Evolutionary conservation across 257 asterid genomes (phyloP), one percentile per base, ranked within the genome.

Genomic region (Solanum chiquidenum): DNA sequence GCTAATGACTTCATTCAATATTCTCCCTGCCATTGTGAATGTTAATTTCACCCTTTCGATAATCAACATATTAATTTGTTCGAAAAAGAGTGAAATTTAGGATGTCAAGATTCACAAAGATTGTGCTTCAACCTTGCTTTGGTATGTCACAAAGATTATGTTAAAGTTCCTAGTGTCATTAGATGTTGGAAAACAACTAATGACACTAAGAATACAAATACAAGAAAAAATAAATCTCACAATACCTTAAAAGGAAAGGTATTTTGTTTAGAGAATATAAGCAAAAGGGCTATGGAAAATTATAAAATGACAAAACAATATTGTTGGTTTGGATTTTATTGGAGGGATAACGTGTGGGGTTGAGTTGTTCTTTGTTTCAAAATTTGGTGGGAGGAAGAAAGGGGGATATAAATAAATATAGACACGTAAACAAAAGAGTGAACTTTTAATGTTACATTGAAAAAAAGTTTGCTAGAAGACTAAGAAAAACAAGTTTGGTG

Each of bases 1-100:
- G 69, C 99, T 96, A 29, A 92, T 3, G 10, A 93, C 44, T 21
- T 92, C 93, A 33, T 95, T 95, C 49, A 95, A 23, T 9, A 93
- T 84, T 21, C 77, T 87, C 6, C 93, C 98, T 1, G 86, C 49
- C 92, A 89, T 91, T 60, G 88, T 62, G 11, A 87, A 4, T 25
- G 31, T 88, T 13, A 75, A 89, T 35, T 49, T 90, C 10, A 89
- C 82, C 44, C 87, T 87, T 6, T 83, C 86, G 89, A 86, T 87
- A 27, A 87, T 85, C 20, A 33, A 87, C 93, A 89, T 88, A 83
- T n/a, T 23, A 8, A 13, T 71, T 31, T 66, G 40, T 74, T 1
- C 9, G 37, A 27, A 71, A 71, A 33, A 10, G 31, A 86, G 10
- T 31, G 80, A 71, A 73, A 1, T 35, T 10, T 55, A 52, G 84